Evolutionary conservation across 148 eudicot species (phyloP), one percentile per base, ranked within the genome.

Genomic region (Spergularia bocconei): DNA sequence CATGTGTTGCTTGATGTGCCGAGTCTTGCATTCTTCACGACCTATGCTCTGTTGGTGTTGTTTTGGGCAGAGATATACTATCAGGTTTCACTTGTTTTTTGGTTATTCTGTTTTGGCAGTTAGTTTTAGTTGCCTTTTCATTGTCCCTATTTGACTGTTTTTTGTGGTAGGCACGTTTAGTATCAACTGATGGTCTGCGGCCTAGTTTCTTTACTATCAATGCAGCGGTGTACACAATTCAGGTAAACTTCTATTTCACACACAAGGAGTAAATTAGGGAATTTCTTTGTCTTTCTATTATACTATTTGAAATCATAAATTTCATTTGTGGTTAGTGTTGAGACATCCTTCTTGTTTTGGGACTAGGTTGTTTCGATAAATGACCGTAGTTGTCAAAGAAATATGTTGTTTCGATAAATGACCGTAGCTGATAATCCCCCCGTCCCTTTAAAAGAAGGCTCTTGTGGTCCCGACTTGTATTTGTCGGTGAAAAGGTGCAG

Each of bases 11-110:
- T 94, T 39, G 97, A 92, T 77, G 55, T 92, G 91, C 97, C 98
- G 5, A 92, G 98, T 79, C 97, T 94, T 78, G 96, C 85, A 16
- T 94, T 94, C 85, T 94, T 94, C 83, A 90, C 97, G 19, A 94
- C 98, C 51, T 92, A 90, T 81, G 93, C 96, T 3, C 94, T 94
- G 39, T 66, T 94, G 67, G 98, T 94, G 68, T 76, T 94, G 75
- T 94, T 94, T 77, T 94, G 98, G 98, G 98, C 98, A 67, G 98
- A 94, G 76, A 94, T 94, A 71, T 94, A 94, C 79, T 90, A 92
- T 70, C 98, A 94, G 98, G 98, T 94, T 75, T 52, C 55, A 59
- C 25, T 66, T 74, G 39, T 65, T 29, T 23, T 19, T 67, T 61
- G 53, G 61, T 72, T 38, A 36, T 62, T 61, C 12, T 48, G 65